These are phyloP conservation scores for Vicia villosa DNA, from an alignment of 306 rosid species.

Conservation along the genomic window DNA sequence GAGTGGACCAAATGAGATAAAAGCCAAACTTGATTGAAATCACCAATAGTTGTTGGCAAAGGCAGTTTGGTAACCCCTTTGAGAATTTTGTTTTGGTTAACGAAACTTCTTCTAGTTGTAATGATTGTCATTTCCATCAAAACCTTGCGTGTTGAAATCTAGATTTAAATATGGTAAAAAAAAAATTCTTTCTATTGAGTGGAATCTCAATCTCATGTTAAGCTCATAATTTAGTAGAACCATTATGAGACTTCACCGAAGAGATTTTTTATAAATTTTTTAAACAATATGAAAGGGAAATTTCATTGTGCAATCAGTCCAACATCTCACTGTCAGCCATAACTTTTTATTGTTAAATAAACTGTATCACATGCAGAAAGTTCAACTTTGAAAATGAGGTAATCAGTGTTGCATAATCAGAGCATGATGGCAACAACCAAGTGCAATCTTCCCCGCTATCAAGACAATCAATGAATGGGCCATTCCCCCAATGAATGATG, in stretches of 20 bases:
- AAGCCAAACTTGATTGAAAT: constrained; percentile 34
- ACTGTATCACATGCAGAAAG: neutral
- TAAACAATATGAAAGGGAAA: neutral
- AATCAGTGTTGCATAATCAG: neutral
- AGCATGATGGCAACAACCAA: neutral
- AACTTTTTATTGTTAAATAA: neutral
- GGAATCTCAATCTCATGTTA: neutral
- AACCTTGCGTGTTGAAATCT: neutral
- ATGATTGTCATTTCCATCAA: constrained; percentile 14
- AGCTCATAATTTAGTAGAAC: neutral
- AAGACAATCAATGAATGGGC: constrained; percentile 7
- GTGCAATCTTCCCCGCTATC: neutral
- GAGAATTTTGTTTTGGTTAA: constrained; percentile 3
- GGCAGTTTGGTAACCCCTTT: constrained; percentile 31
- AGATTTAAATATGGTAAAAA: neutral
- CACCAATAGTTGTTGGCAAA: constrained; percentile 33
- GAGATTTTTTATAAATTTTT: too few relatives aligned
- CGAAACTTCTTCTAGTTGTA: neutral
- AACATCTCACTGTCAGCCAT: neutral
- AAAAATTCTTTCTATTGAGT: neutral
- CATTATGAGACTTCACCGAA: neutral
- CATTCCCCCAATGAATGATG: constrained; percentile 14
- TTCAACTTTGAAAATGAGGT: constrained; percentile 5
- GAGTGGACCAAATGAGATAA: constrained; percentile 34
- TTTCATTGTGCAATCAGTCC: constrained; percentile 8